phyloP scores from a whole-genome alignment of 164 flowering plant genomes.

The Akebia trifoliata region DNA sequence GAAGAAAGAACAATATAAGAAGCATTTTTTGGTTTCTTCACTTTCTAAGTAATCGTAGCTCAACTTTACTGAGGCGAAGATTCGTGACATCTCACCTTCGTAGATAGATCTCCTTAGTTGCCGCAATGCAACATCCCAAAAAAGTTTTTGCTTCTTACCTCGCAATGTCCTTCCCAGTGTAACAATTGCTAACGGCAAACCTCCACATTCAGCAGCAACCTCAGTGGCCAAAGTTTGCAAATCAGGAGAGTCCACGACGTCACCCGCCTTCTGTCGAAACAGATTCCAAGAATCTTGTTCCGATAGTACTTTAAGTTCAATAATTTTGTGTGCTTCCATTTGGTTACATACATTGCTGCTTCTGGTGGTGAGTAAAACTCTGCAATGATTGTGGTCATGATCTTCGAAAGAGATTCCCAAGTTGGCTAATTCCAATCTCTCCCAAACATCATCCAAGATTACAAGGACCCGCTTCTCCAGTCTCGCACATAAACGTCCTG shows the following conservation, averaged over 20 bases:
- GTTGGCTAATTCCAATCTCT: not conserved
- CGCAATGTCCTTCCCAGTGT: constrained; percentile 21
- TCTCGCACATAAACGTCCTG: not conserved
- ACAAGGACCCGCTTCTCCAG: constrained; percentile 7
- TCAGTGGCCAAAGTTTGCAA: constrained; percentile 11
- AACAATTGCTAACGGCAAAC: constrained; percentile 27
- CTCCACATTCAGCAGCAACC: constrained; percentile 17
- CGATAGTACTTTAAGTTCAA: constrained; percentile 13
- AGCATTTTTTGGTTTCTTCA: constrained; percentile 12
- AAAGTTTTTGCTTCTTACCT: constrained; percentile 7
- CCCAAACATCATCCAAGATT: constrained; percentile 4
- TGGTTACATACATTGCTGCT: constrained; percentile 1
- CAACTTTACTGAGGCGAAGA: constrained; percentile 8
- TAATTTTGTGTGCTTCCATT: constrained; percentile 5
- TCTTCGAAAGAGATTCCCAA: constrained; percentile 1
- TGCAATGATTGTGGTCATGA: constrained; percentile 13
- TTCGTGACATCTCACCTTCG: not conserved
- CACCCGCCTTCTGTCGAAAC: constrained; percentile 17
- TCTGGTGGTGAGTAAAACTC: constrained; percentile 18
- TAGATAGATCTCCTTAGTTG: constrained; percentile 7
- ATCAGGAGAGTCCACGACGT: not conserved
- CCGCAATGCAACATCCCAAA: constrained; percentile 21
- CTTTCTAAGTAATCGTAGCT: constrained; percentile 17
- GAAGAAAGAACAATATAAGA: constrained; percentile 23
- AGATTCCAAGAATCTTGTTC: constrained; percentile 24